Conservation (phyloP, 768 basidiomycete genomes). For the Tubosaeta sp. region DNA sequence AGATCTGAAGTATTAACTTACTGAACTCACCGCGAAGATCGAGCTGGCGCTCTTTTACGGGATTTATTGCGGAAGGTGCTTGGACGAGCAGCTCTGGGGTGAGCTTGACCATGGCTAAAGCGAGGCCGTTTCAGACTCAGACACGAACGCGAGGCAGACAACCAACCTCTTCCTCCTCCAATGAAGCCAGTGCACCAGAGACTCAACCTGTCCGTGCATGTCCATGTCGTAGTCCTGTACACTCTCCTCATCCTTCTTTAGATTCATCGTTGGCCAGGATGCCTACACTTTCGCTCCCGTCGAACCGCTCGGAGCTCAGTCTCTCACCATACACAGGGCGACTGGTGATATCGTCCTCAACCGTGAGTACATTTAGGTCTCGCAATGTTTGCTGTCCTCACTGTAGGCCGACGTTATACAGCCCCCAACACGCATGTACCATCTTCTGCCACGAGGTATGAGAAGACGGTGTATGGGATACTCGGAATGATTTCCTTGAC, state of each 20-base stretch:
- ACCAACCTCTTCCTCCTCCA: conserved; percentile 21
- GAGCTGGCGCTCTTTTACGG: conserved; percentile 84
- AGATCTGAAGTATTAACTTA: conserved; percentile 1
- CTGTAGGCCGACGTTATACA: conserved; percentile 20
- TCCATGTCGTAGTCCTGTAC: conserved; percentile 8
- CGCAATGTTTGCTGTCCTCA: background rate
- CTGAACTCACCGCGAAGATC: conserved; percentile 74
- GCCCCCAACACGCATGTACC: conserved; percentile 54
- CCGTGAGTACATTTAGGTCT: conserved; percentile 38
- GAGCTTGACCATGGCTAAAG: conserved; percentile 69
- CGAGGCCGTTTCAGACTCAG: conserved; percentile 34
- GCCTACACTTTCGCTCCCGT: conserved; percentile 77
- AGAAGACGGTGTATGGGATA: conserved; percentile 70
- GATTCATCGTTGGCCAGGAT: conserved; percentile 67
- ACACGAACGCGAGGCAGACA: conserved; percentile 19
- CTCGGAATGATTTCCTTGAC: conserved; percentile 73
- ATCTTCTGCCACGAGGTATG: conserved; percentile 52
- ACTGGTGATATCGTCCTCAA: conserved; percentile 76
- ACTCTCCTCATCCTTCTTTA: conserved; percentile 21
- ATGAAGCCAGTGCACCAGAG: conserved; percentile 73
- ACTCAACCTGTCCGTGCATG: conserved; percentile 56
- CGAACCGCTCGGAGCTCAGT: conserved; percentile 53
- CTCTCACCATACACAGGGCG: conserved; percentile 65
- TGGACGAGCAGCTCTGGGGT: conserved; percentile 90
- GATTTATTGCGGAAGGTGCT: conserved; percentile 72